A percentile compares a stretch with the other conserved stretches of the same genome.
Conservation (phyloP, 2,329 filamentous ascomycete species). For the Xylariomycetidae sp. region DNA sequence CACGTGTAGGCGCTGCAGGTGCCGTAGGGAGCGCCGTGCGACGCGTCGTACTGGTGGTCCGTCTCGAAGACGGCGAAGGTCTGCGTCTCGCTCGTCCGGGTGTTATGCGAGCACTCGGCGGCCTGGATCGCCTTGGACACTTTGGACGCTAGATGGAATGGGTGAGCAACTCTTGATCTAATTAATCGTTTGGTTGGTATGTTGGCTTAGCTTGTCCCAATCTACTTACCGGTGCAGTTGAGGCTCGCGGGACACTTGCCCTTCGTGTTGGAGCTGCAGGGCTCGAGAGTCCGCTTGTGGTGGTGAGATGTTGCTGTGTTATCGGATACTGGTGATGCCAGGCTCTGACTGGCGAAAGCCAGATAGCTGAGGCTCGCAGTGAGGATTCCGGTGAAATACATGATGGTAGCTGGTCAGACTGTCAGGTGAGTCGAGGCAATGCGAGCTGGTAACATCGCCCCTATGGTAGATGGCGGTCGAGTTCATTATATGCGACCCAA, state of each 20-base stretch:
- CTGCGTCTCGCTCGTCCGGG: slow-evolving; percentile 26
- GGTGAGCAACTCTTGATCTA: background rate
- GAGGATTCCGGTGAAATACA: no score
- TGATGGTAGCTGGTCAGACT: no score
- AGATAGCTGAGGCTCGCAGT: no score
- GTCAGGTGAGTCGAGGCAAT: no score
- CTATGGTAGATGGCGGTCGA: no score
- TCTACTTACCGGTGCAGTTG: slow-evolving; percentile 23
- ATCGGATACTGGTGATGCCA: no score
- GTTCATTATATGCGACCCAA: no score
- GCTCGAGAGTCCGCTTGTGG: slow-evolving; percentile 24
- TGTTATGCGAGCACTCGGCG: slow-evolving; percentile 34
- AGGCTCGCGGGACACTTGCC: slow-evolving; percentile 25
- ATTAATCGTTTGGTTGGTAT: background rate
- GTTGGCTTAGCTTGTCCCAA: background rate
- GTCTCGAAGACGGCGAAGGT: slow-evolving; percentile 34
- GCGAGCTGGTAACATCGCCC: no score
- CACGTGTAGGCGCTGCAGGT: slow-evolving; percentile 41
- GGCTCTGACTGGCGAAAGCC: no score
- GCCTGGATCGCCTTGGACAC: slow-evolving; percentile 32
- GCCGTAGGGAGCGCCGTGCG: slow-evolving; percentile 41
- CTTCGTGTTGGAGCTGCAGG: slow-evolving; percentile 30
- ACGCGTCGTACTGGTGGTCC: slow-evolving; percentile 39
- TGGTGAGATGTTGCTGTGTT: no score
- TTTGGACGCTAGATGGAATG: slow-evolving; percentile 21